A percentile compares a stretch with the other conserved stretches of the same genome.
These are phyloP conservation scores for Pinus taeda DNA, from an alignment of 75 land plant genomes.

Conservation along the genomic window DNA sequence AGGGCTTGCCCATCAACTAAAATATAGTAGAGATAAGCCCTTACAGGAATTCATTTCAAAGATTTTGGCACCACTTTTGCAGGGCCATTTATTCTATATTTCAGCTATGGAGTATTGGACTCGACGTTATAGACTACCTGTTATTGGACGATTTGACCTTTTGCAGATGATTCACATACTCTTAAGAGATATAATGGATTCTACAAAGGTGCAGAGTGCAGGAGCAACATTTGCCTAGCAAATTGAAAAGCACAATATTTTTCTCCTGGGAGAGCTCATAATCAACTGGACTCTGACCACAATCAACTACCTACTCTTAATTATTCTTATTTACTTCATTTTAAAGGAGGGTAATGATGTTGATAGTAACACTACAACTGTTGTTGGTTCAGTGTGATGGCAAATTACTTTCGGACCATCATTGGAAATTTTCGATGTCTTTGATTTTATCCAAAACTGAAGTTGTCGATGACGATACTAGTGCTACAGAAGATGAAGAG, in stretches of 20 bases:
- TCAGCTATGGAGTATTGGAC: slow-evolving; percentile 75
- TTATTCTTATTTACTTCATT: slow-evolving; percentile 26
- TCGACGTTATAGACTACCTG: slow-evolving; percentile 85
- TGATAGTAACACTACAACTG: too few species aligned
- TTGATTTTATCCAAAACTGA: too few species aligned
- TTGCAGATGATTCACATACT: too few species aligned
- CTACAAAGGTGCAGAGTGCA: too few species aligned
- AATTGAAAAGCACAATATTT: slow-evolving; percentile 15
- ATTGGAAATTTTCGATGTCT: too few species aligned
- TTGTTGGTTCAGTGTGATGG: too few species aligned
- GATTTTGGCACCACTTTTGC: slow-evolving; percentile 47
- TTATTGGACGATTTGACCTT: too few species aligned
- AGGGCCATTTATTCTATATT: slow-evolving; percentile 81
- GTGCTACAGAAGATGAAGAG: too few species aligned
- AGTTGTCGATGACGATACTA: too few species aligned
- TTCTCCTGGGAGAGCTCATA: slow-evolving; percentile 37
- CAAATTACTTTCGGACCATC: too few species aligned
- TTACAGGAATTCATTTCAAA: slow-evolving; percentile 70
- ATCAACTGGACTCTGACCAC: slow-evolving; percentile 70
- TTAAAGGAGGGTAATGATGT: neutral
- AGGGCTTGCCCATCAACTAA: slow-evolving; percentile 75
- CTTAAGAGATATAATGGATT: too few species aligned
- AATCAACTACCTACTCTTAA: slow-evolving; percentile 43
- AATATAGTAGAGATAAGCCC: slow-evolving; percentile 29
- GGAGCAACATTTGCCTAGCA: slow-evolving; percentile 46